phyloP scores from a whole-genome alignment of 768 basidiomycete genomes.

The Psilocybe subaeruginosa region DNA sequence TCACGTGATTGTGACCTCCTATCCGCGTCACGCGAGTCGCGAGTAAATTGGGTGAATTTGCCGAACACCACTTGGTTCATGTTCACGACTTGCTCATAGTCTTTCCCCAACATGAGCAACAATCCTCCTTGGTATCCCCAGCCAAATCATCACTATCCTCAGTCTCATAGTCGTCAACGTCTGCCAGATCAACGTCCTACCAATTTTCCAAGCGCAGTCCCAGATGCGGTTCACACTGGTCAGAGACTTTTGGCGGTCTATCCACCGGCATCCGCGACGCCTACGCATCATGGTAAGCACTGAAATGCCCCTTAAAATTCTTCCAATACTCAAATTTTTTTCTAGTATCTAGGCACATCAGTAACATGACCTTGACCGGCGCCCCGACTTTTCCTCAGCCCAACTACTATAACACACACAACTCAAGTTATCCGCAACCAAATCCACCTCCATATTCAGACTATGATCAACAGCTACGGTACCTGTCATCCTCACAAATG shows the following conservation, averaged over 20 bases:
- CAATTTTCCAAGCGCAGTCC: slow-evolving; percentile 24
- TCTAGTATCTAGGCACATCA: slow-evolving; percentile 69
- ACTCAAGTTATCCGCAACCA: slow-evolving; percentile 33
- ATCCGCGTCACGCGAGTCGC: slow-evolving; percentile 24
- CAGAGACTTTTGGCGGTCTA: slow-evolving; percentile 69
- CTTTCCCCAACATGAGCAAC: slow-evolving; percentile 33
- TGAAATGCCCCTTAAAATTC: not conserved
- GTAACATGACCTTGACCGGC: slow-evolving; percentile 58
- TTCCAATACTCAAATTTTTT: slow-evolving; percentile 5
- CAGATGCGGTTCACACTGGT: slow-evolving; percentile 66
- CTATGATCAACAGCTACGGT: slow-evolving; percentile 63
- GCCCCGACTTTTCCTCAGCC: slow-evolving; percentile 67
- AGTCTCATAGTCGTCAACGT: slow-evolving; percentile 20
- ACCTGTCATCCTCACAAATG: slow-evolving; percentile 52
- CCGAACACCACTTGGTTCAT: slow-evolving; percentile 3
- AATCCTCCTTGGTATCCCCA: slow-evolving; percentile 33
- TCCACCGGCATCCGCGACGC: slow-evolving; percentile 76
- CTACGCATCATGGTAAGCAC: slow-evolving; percentile 70
- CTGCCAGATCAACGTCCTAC: slow-evolving; percentile 20
- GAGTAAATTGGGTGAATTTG: slow-evolving; percentile 17
- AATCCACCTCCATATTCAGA: slow-evolving; percentile 65
- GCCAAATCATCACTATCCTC: slow-evolving; percentile 31
- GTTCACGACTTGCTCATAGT: slow-evolving; percentile 6
- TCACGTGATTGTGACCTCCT: slow-evolving; percentile 24
- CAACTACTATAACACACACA: slow-evolving; percentile 44